Conservation (phyloP, 2,329 filamentous ascomycete species). For the Arthrobotrys sphaeroides region DNA sequence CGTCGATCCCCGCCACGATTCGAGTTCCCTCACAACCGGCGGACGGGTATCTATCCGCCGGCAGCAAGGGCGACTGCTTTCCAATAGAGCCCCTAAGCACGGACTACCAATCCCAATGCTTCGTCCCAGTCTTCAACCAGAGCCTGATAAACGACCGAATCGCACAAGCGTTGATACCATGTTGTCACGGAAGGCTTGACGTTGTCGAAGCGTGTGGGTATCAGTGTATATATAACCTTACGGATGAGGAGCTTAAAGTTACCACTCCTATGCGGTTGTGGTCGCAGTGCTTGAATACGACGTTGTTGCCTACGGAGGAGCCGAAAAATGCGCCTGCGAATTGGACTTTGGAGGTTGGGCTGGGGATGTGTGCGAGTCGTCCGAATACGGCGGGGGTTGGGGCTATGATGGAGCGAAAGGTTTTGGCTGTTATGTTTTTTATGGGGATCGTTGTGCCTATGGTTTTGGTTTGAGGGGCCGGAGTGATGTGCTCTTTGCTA, state of each 20-base stretch:
- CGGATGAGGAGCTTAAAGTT: background rate
- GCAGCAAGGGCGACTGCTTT: conserved; percentile 1
- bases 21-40: background rate
- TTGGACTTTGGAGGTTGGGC: background rate
- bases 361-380: background rate
- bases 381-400: background rate
- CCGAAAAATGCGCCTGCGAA: background rate
- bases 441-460: background rate
- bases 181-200: conserved; percentile 24
- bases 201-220: conserved; percentile 27
- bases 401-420: background rate
- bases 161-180: background rate
- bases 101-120: conserved; percentile 19
- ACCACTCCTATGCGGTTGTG: background rate
- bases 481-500: background rate
- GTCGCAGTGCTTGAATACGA: background rate
- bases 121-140: background rate
- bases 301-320: background rate
- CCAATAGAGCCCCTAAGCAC: background rate
- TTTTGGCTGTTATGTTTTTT: background rate
- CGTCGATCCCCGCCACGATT: background rate
- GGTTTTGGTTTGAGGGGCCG: background rate
- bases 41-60: background rate
- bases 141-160: background rate
- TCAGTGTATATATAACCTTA: conserved; percentile 20